These are phyloP conservation scores for Claviceps humidiphila DNA, from an alignment of 2,329 filamentous ascomycete species.

Conservation along the genomic window DNA sequence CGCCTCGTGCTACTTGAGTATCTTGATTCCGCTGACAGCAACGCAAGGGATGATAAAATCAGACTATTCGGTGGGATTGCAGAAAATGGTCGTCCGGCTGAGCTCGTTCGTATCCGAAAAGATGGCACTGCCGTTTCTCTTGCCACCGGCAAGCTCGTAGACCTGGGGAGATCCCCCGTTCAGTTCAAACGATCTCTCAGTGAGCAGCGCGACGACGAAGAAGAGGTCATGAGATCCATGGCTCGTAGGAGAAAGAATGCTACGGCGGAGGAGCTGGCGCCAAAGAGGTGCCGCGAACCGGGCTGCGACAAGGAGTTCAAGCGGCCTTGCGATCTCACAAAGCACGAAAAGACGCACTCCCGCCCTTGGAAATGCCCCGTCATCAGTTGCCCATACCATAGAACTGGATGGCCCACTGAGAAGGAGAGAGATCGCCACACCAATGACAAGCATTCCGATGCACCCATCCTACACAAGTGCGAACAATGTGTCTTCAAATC, in stretches of 20 bases:
- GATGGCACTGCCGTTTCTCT: slow-evolving; percentile 70
- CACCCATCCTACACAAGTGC: slow-evolving; percentile 74
- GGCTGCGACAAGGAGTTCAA: slow-evolving; percentile 88
- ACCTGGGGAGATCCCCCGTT: slow-evolving; percentile 36
- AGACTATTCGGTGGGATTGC: slow-evolving; percentile 69
- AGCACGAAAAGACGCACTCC: slow-evolving; percentile 96
- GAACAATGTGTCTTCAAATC: slow-evolving; percentile 82
- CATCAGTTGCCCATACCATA: slow-evolving; percentile 74
- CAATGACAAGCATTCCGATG: slow-evolving; percentile 85
- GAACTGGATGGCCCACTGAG: slow-evolving; percentile 88
- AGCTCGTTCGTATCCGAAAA: slow-evolving; percentile 72
- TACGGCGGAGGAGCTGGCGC: slow-evolving; percentile 68
- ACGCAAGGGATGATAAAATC: slow-evolving; percentile 47
- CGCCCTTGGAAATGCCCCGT: slow-evolving; percentile 89
- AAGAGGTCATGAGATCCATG: slow-evolving; percentile 82
- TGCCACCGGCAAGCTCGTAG: slow-evolving; percentile 53
- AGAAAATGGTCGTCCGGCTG: slow-evolving; percentile 68
- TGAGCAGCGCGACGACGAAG: slow-evolving; percentile 62
- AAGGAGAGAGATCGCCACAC: slow-evolving; percentile 94
- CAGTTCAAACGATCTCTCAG: slow-evolving; percentile 54
- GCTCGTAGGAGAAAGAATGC: slow-evolving; percentile 90
- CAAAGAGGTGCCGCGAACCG: slow-evolving; percentile 60
- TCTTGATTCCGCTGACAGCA: slow-evolving; percentile 14
- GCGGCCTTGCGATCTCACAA: slow-evolving; percentile 91
- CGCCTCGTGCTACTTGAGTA: slow-evolving; percentile 17